Percentiles rank a stretch among this genome's conserved stretches.
Conservation (phyloP, 2,329 filamentous ascomycete species). For the Laburnicola sp. region DNA sequence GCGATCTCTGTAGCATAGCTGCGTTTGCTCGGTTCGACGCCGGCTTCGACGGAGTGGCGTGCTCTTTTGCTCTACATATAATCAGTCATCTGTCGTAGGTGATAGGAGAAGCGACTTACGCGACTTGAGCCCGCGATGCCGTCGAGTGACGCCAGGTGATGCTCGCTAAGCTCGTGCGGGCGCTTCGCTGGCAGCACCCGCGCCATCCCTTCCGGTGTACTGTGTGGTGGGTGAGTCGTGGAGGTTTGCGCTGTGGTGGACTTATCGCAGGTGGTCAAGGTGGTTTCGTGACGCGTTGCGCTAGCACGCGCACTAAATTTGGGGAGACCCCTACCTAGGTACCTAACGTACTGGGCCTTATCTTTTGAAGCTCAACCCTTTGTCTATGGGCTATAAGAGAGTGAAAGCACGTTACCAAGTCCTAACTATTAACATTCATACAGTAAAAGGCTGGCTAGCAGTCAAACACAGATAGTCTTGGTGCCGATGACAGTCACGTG, state of each 20-base stretch:
- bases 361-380: too few relatives aligned
- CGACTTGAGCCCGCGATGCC: constrained; percentile 18
- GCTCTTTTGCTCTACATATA: constrained; percentile 35
- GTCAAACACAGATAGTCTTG: neutral
- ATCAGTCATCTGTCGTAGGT: constrained; percentile 14
- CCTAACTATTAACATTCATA: neutral
- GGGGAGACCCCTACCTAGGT: neutral
- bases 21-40: constrained; percentile 25
- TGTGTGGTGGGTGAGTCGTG: neutral
- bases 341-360: too few relatives aligned
- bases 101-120: constrained; percentile 20
- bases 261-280: neutral
- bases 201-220: constrained; percentile 24
- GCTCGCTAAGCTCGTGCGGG: constrained; percentile 28
- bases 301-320: neutral
- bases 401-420: too few relatives aligned
- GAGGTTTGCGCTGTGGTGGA: constrained; percentile 1
- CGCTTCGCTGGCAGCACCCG: constrained; percentile 39
- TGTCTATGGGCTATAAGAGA: too few relatives aligned
- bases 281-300: neutral
- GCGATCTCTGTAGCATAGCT: constrained; percentile 19
- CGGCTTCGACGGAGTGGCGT: constrained; percentile 26
- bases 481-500: neutral
- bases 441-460: too few relatives aligned
- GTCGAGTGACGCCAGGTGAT: constrained; percentile 6